A percentile compares a stretch with the other conserved stretches of the same genome.
These are phyloP conservation scores for Fraxinus latifolia DNA, from an alignment of 305 asterid species.

Conservation along the genomic window DNA sequence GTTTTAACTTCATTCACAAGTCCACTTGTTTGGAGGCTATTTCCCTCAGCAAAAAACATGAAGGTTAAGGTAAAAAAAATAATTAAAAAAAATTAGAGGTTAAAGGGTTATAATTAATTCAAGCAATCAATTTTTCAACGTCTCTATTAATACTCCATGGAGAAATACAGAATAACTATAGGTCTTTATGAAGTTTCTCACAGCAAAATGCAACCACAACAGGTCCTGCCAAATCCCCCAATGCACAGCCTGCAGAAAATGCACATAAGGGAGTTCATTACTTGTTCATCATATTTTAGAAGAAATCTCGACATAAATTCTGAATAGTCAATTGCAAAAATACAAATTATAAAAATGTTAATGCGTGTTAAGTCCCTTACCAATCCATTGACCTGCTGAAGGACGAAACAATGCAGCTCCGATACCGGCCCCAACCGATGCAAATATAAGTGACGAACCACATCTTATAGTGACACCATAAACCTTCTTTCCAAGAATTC, in stretches of 20 bases:
- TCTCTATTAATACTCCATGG: background rate
- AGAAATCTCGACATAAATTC: background rate
- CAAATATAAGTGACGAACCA: conserved; percentile 65
- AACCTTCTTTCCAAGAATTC: conserved; percentile 56
- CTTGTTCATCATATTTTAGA: conserved; percentile 5
- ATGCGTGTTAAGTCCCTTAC: conserved; percentile 32
- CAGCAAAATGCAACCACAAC: conserved; percentile 45
- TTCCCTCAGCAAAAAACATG: background rate
- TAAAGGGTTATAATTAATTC: background rate
- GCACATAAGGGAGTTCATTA: background rate
- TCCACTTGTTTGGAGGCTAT: background rate
- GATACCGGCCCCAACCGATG: conserved; percentile 88
- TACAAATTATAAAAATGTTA: background rate
- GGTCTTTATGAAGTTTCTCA: conserved; percentile 39
- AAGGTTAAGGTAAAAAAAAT: background rate
- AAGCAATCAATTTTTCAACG: background rate
- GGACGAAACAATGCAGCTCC: conserved; percentile 67
- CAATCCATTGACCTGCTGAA: conserved; percentile 91
- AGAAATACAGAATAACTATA: conserved; percentile 17
- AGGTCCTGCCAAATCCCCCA: conserved; percentile 87
- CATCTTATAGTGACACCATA: conserved; percentile 53
- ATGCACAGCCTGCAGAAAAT: conserved; percentile 59
- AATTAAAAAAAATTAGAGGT: background rate
- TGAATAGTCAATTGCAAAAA: background rate
- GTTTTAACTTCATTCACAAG: background rate